Percentiles rank a stretch among this genome's conserved stretches.
Evolutionary conservation across 176 grass and related monocot genomes (phyloP).

Genomic region (Triticum urartu): DNA sequence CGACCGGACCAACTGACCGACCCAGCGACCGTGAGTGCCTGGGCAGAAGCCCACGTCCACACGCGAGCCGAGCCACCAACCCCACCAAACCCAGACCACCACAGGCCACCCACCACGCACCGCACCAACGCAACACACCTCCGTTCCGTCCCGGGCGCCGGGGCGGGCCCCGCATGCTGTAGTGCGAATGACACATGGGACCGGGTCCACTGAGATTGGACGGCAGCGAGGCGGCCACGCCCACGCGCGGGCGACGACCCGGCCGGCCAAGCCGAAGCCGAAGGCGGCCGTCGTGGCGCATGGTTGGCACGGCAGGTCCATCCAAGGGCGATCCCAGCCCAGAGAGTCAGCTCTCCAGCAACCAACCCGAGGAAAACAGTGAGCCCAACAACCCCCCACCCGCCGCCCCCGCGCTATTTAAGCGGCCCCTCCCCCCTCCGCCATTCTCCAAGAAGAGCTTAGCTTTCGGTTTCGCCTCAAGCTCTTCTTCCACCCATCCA

Average conservation of each 20-base stretch:
- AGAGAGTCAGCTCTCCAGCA: constrained; percentile 27
- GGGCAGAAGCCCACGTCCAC: background rate
- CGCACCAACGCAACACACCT: background rate
- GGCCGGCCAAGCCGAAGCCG: background rate
- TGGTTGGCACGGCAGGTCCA: constrained; percentile 15
- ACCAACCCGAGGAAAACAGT: constrained; percentile 3
- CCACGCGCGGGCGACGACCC: background rate
- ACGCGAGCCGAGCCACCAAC: constrained; percentile 27
- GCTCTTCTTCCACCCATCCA: constrained; percentile 50
- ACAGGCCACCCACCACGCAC: constrained; percentile 12
- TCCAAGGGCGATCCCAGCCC: constrained; percentile 14
- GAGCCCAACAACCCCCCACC: constrained; percentile 39
- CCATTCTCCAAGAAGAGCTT: constrained; percentile 40
- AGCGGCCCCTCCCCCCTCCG: constrained; percentile 1
- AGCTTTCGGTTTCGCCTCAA: constrained; percentile 14
- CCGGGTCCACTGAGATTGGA: background rate
- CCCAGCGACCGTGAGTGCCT: background rate
- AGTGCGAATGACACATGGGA: no score
- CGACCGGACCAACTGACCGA: background rate
- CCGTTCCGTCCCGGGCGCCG: background rate
- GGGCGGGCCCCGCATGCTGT: background rate
- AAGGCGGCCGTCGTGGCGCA: background rate
- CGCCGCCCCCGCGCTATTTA: constrained; percentile 56
- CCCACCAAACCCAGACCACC: constrained; percentile 28
- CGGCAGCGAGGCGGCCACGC: constrained; percentile 22